Conservation (phyloP, 2,329 filamentous ascomycete species). For the Pochonia chlamydosporia region DNA sequence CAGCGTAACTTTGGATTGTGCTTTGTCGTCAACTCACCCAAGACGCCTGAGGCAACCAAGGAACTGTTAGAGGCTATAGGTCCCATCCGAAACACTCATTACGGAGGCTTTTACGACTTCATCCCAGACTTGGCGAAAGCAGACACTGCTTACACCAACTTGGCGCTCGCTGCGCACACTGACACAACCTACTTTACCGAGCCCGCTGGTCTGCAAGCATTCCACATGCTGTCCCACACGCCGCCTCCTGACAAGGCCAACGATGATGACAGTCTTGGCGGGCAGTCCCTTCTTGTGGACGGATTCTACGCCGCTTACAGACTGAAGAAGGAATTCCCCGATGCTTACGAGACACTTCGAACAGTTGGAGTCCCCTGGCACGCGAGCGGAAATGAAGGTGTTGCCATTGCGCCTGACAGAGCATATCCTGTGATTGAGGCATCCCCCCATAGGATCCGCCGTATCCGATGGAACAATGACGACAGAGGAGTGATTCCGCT, state of each 20-base stretch:
- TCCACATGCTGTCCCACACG: slow-evolving; percentile 76
- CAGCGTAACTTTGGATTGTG: slow-evolving; percentile 69
- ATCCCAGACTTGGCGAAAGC: slow-evolving; percentile 81
- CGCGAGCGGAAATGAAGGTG: slow-evolving; percentile 82
- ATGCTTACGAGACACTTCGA: slow-evolving; percentile 53
- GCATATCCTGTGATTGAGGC: slow-evolving; percentile 68
- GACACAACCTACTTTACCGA: slow-evolving; percentile 97
- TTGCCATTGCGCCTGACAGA: slow-evolving; percentile 68
- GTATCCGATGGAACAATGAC: slow-evolving; percentile 89
- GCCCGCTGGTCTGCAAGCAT: slow-evolving; percentile 83
- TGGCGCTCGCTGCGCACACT: slow-evolving; percentile 78
- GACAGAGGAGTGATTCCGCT: slow-evolving; percentile 70
- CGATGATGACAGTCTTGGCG: slow-evolving; percentile 47
- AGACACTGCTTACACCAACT: slow-evolving; percentile 86
- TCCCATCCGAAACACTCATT: slow-evolving; percentile 86
- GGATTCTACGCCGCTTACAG: slow-evolving; percentile 68
- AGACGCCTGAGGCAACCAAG: slow-evolving; percentile 63
- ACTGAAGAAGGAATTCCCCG: slow-evolving; percentile 47
- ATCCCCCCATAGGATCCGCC: slow-evolving; percentile 36
- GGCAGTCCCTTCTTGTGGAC: slow-evolving; percentile 77
- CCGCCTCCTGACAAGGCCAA: slow-evolving; percentile 32
- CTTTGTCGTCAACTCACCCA: slow-evolving; percentile 66
- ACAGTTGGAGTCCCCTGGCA: slow-evolving; percentile 64
- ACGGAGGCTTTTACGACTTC: slow-evolving; percentile 77
- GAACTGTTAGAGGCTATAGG: slow-evolving; percentile 73